phyloP scores from a whole-genome alignment of 2,329 filamentous ascomycete species.

The Parastagonospora nodorum region DNA sequence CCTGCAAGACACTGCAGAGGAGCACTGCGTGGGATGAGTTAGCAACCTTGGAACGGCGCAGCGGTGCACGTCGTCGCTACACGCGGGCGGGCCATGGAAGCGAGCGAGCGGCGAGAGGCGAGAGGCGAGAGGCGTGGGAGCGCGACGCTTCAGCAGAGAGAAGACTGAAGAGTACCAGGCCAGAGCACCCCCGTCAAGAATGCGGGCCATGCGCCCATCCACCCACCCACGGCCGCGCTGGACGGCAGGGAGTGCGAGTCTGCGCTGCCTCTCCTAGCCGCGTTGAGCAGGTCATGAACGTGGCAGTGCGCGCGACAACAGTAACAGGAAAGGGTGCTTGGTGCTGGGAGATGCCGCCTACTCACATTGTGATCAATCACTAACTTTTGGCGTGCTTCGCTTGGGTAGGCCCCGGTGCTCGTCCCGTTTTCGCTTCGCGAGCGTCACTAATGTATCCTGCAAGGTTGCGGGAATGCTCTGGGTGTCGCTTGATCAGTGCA shows the following conservation, averaged over 20 bases:
- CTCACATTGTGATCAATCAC: not conserved
- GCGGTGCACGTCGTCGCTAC: constrained; percentile 4
- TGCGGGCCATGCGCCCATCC: constrained; percentile 3
- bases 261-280: constrained; percentile 18
- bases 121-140: constrained; percentile 1
- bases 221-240: not conserved
- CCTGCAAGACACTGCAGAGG: constrained; percentile 12
- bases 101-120: too few species aligned
- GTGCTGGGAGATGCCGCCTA: not conserved
- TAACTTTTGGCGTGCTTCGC: not conserved
- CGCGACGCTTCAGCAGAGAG: not conserved
- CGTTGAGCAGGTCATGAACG: constrained; percentile 25
- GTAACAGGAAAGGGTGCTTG: constrained; percentile 2
- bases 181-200: constrained; percentile 19
- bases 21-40: constrained; percentile 17
- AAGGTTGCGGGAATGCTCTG: not conserved
- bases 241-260: not conserved
- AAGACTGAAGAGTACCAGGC: not conserved
- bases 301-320: constrained; percentile 21
- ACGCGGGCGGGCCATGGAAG: constrained; percentile 3
- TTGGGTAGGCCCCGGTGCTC: not conserved
- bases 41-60: constrained; percentile 6
- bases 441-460: not conserved
- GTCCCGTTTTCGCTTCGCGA: not conserved
- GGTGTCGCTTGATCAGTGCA: not conserved